Evolutionary conservation across 331 rosid genomes (phyloP), one percentile per base, ranked within the genome.

Genomic region (Malus hybrid): DNA sequence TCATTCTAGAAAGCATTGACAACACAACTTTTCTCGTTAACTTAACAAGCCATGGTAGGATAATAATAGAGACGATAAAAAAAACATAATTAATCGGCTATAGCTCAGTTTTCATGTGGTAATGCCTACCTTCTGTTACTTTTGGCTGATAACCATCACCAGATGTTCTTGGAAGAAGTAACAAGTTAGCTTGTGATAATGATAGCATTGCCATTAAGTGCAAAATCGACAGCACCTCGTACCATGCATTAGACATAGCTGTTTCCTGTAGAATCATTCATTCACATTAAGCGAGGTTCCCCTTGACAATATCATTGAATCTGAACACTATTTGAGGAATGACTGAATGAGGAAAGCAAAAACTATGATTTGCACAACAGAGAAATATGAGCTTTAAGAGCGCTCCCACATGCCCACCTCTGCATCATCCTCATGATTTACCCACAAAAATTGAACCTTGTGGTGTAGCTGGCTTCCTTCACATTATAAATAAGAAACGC

Each of bases 101-200:
- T 29, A 44, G 75, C 42, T 70, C 73, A 69, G 20, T 13, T 33
- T 39, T 77, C 76, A 69, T 74, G 64, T 72, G 74, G 75, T 69
- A 77, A 36, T 63, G 71, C 77, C 56, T 73, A 91, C 99, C 99
- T 86, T 94, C 97, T 67, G 96, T 83, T 81, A 88, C 95, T 87
- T 83, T 94, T 42, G 87, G 90, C 84, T 90, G 99, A 82, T 88
- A 63, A 75, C 97, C 96, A 78, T 92, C 97, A 56, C 86, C 52
- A 65, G 96, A 88, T 74, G 95, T 86, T 88, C 95, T 91, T 18
- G 99, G 97, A 86, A 94, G 96, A 87, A 94, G 97, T 74, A 94
- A 90, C 59, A 94, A 80, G 85, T 90, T 94, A 87, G 97, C 97
- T 83, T 87, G 92, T 61, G 92, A 92, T 75, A 90, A 85, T 63